These are phyloP conservation scores for Crotalaria pallida DNA, from an alignment of 306 rosid genomes.

Conservation along the genomic window DNA sequence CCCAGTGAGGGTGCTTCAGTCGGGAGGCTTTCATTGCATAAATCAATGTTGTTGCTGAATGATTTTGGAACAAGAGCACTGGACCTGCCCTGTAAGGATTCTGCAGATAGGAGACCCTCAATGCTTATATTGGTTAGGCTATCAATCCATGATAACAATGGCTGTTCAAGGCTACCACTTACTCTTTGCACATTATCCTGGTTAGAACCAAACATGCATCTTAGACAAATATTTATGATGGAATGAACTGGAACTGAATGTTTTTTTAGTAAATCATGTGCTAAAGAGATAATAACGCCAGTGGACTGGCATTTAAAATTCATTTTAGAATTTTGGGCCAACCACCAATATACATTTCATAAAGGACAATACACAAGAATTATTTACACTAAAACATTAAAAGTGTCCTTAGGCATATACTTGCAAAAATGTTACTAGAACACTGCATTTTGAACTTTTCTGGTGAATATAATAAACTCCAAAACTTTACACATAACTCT, in stretches of 20 bases:
- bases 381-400: not conserved
- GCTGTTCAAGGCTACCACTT: slow-evolving; percentile 30
- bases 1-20: too few species aligned
- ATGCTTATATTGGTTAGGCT: too few species aligned
- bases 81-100: too few species aligned
- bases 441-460: not conserved
- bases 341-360: not conserved
- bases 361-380: slow-evolving; percentile 7
- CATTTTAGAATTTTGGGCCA: slow-evolving; percentile 8
- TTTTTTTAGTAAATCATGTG: not conserved
- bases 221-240: slow-evolving; percentile 16
- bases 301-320: slow-evolving; percentile 4
- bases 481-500: not conserved
- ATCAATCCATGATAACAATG: too few species aligned
- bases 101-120: too few species aligned
- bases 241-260: not conserved
- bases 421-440: slow-evolving; percentile 3
- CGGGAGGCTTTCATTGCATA: too few species aligned
- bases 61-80: too few species aligned
- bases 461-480: slow-evolving; percentile 5
- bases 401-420: not conserved
- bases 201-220: slow-evolving; percentile 24
- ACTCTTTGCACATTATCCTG: slow-evolving; percentile 26
- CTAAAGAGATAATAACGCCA: slow-evolving; percentile 1
- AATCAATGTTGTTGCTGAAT: slow-evolving; percentile 20